A percentile compares a stretch with the other conserved stretches of the same genome.
Conservation (phyloP, 2,329 filamentous ascomycete genomes). For the Cladosporium sp. region DNA sequence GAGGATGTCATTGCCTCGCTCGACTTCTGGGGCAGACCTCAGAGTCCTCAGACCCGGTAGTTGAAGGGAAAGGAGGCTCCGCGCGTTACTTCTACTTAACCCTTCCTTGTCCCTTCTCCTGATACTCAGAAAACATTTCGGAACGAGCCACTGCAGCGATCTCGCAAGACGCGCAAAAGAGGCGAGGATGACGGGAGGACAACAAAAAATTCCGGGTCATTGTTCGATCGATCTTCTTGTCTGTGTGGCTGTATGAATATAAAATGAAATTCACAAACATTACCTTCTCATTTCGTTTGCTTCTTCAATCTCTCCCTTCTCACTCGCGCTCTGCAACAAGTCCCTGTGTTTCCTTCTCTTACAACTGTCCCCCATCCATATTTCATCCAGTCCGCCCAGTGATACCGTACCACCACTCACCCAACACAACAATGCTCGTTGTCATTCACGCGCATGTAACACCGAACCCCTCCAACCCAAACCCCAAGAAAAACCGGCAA, state of each 20-base stretch:
- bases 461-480: too few relatives aligned
- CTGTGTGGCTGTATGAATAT: slow-evolving; percentile 10
- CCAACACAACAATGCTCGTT: too few relatives aligned
- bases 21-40: slow-evolving; percentile 74
- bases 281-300: too few relatives aligned
- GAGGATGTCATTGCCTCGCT: slow-evolving; percentile 92
- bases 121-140: neutral
- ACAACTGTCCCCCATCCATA: too few relatives aligned
- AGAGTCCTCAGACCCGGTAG: slow-evolving; percentile 5
- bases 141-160: neutral
- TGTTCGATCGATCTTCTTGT: neutral
- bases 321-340: too few relatives aligned
- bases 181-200: neutral
- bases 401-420: too few relatives aligned
- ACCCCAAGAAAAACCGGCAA: too few relatives aligned
- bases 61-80: neutral
- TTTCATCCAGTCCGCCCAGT: too few relatives aligned
- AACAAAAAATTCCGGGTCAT: neutral
- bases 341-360: too few relatives aligned
- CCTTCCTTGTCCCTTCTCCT: neutral
- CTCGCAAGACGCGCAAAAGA: too few relatives aligned
- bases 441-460: too few relatives aligned
- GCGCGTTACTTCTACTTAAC: neutral
- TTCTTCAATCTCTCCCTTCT: too few relatives aligned
- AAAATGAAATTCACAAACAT: neutral